Evolutionary conservation across 768 basidiomycete species (phyloP), one percentile per base, ranked within the genome.

Genomic region (Leucosporidium yakuticum): DNA sequence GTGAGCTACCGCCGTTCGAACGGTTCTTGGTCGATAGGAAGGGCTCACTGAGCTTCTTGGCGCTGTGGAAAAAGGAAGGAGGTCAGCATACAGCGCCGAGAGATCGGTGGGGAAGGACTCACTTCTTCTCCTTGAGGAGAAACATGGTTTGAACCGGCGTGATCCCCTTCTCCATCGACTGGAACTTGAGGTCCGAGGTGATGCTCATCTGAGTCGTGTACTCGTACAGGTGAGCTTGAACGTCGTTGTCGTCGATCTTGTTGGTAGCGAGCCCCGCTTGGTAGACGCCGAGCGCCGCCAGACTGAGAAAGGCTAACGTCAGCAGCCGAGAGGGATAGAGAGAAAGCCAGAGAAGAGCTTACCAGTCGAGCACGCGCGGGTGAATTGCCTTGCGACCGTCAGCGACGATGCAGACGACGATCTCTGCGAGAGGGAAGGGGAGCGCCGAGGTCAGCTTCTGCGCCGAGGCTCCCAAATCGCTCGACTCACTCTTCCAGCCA

Each of bases 201-300:
- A 97, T 85, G 62, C 88, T 88, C 63, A 96, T 89, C 77, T 96
- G 94, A 0, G 91, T 88, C 4, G 94, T 97, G 79, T 79, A 80
- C 60, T 94, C 91, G 80, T 90, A 94, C 64, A 93, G 87, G 77
- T 96, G 93, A 25, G 88, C 92, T 15, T 44, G 39, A 15, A 71
- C 67, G 90, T 92, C 77, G 94, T 95, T n/a, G 88, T 91, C 2
- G 92, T 74, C 70, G 48, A 74, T 68, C 50, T 63, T 58, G 68
- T 77, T 77, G 53, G 74, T 77, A 29, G 72, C 74, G 39, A 77
- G 67, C 8, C 70, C 74, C 12, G 69, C 68, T 34, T 76, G 75
- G 62, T 77, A 77, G 44, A 77, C 75, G 19, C 76, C 76, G 39
- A 44, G 39, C 39, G 39, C 39, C 3, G 39, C 39, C 11, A 44